Conservation (phyloP, 1,284 basidiomycete genomes). For the Coniferiporia weirii region DNA sequence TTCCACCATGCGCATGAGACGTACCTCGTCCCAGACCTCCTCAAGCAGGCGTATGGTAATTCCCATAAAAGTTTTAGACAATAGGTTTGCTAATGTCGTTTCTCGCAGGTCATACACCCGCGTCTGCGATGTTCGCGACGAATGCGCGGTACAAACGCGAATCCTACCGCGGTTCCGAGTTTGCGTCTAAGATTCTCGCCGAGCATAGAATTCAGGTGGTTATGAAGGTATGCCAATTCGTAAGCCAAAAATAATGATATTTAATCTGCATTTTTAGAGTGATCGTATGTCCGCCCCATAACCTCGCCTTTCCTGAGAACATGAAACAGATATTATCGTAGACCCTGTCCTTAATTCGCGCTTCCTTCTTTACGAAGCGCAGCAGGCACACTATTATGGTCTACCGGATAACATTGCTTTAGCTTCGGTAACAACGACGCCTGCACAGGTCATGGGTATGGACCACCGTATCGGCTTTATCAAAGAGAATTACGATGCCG, state of each 20-base stretch:
- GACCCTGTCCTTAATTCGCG: constrained; percentile 73
- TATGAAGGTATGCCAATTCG: constrained; percentile 56
- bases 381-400: constrained; percentile 81
- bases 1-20: constrained; percentile 83
- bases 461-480: constrained; percentile 81
- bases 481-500: constrained; percentile 46
- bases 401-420: constrained; percentile 57
- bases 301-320: neutral
- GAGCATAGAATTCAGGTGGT: constrained; percentile 72
- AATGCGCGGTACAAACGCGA: constrained; percentile 75
- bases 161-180: constrained; percentile 81
- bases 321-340: neutral
- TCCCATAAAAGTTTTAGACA: neutral
- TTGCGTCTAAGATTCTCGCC: constrained; percentile 74
- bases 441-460: constrained; percentile 73
- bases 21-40: constrained; percentile 68
- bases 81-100: neutral
- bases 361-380: constrained; percentile 78
- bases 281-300: constrained; percentile 36
- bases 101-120: constrained; percentile 51
- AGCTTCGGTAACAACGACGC: constrained; percentile 73
- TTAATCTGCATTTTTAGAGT: constrained; percentile 38
- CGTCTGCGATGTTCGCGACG: constrained; percentile 73
- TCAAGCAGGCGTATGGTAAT: constrained; percentile 67
- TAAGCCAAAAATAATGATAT: neutral